Base-by-base conservation (phyloP, 805 yeast genomes). In the Schwanniomyces vanrijiae region DNA sequence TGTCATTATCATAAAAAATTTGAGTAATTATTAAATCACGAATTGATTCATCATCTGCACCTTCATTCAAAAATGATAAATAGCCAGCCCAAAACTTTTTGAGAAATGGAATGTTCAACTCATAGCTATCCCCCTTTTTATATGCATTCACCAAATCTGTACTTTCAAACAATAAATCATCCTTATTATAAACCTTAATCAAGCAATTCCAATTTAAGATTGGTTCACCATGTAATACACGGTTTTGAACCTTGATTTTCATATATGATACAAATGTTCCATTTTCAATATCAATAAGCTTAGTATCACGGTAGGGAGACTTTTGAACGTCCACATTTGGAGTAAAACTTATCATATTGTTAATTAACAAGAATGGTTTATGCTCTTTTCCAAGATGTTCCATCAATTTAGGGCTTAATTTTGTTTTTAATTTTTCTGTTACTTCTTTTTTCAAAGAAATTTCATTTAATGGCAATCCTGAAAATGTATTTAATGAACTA, bases 31-130 rank as follows among this genome's bases (percentile, higher is more conserved):
- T 45, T 29, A 72, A 53, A 33, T 56, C 46, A 28, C 45, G 20
- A 52, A 52, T 24, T 44, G 47, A 21, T 49, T 51, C 55, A 28
- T 49, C 54, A 18, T 48, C 49, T 5, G 49, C 50, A 4, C 77
- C 77, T 52, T 69, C 69, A 41, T 58, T 49, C 39, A 70, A 52
- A 45, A 58, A 70, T 11, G 68, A 55, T 19, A 73, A 54, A 49
- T 64, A 69, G 0, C 78, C 77, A 1, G 65, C 55, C 67, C 75
- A 68, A 51, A 73, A 73, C 19, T 55, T 58, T 46, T 58, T 66
- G 55, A 70, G 53, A 42, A 73, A 69, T 4, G 78, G 77, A 13
- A 69, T 51, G 24, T 64, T 61, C 14, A 70, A 55, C 7, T 61
- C 60, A 43, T 54, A 64, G 8, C 22, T 40, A 9, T 49, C 47